phyloP scores from a whole-genome alignment of 768 basidiomycete genomes.

The Hortiboletus flavorubellus region DNA sequence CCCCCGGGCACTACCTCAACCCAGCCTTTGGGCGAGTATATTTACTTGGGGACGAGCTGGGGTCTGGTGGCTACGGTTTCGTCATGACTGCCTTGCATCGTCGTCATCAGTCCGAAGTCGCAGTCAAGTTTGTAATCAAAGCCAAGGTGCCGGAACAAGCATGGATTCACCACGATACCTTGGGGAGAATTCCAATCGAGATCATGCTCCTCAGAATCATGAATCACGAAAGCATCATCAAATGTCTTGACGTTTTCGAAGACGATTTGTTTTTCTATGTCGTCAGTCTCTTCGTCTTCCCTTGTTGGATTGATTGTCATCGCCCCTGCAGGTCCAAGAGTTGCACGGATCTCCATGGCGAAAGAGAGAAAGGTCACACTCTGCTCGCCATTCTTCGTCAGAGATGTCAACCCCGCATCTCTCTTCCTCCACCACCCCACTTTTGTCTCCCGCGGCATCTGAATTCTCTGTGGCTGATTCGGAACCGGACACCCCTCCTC shows the following conservation, averaged over 20 bases:
- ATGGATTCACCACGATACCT: conserved; percentile 54
- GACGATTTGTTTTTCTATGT: conserved; percentile 84
- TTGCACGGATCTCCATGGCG: conserved; percentile 91
- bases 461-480: conserved; percentile 44
- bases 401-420: conserved; percentile 22
- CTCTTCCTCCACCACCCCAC: conserved; percentile 42
- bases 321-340: conserved; percentile 69
- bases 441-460: conserved; percentile 56
- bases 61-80: conserved; percentile 92
- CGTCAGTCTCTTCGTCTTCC: conserved; percentile 44
- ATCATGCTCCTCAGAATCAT: conserved; percentile 71
- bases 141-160: conserved; percentile 53
- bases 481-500: conserved; percentile 43
- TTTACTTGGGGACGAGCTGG: conserved; percentile 71
- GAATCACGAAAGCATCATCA: conserved; percentile 78
- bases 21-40: conserved; percentile 58
- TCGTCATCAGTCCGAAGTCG: conserved; percentile 62
- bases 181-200: conserved; percentile 75
- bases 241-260: conserved; percentile 81
- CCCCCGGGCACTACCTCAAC: conserved; percentile 56
- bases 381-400: conserved; percentile 24
- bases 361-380: conserved; percentile 37
- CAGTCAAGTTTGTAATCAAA: conserved; percentile 94
- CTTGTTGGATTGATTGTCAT: neutral
- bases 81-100: conserved; percentile 83